Evolutionary conservation across 2,329 filamentous ascomycete species (phyloP).

Genomic region (Exophiala sp.): DNA sequence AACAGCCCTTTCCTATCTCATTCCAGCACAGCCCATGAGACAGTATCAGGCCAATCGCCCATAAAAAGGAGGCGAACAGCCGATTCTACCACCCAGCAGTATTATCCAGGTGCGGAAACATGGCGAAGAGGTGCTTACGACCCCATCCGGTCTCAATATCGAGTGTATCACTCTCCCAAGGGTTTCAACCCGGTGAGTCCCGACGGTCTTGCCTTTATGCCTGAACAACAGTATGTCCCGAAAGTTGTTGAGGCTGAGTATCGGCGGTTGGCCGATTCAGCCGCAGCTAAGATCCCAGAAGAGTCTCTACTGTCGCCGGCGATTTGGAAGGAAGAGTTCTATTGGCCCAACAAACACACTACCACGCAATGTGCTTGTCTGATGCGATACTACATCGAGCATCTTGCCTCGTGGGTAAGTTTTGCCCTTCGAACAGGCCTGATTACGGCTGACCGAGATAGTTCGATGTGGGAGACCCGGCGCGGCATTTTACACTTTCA

Average conservation of each 20-base stretch:
- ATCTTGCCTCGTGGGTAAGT: slow-evolving; percentile 27
- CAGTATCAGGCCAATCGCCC: slow-evolving; percentile 13
- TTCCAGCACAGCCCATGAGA: slow-evolving; percentile 8
- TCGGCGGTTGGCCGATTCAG: slow-evolving; percentile 24
- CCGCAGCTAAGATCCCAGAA: slow-evolving; percentile 23
- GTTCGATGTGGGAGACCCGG: slow-evolving; percentile 29
- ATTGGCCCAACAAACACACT: slow-evolving; percentile 28
- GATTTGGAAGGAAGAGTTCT: slow-evolving; percentile 28
- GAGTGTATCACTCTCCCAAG: slow-evolving; percentile 17
- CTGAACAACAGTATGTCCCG: slow-evolving; percentile 20
- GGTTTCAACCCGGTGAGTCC: slow-evolving; percentile 5
- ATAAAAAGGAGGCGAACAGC: slow-evolving; percentile 19
- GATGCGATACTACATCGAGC: slow-evolving; percentile 29
- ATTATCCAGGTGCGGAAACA: slow-evolving; percentile 7
- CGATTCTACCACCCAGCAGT: slow-evolving; percentile 5
- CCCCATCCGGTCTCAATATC: slow-evolving; percentile 22
- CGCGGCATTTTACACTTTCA: slow-evolving; percentile 22
- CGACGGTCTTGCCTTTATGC: slow-evolving; percentile 17
- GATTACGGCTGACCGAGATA: slow-evolving; percentile 11
- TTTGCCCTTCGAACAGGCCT: neutral
- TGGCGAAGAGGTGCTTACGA: slow-evolving; percentile 15
- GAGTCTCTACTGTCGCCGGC: slow-evolving; percentile 24
- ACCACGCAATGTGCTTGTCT: slow-evolving; percentile 28
- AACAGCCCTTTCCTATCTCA: slow-evolving; percentile 12
- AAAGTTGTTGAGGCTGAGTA: slow-evolving; percentile 27